Conservation (phyloP, 257 asterid species). For the Ajuga chamaepitys region DNA sequence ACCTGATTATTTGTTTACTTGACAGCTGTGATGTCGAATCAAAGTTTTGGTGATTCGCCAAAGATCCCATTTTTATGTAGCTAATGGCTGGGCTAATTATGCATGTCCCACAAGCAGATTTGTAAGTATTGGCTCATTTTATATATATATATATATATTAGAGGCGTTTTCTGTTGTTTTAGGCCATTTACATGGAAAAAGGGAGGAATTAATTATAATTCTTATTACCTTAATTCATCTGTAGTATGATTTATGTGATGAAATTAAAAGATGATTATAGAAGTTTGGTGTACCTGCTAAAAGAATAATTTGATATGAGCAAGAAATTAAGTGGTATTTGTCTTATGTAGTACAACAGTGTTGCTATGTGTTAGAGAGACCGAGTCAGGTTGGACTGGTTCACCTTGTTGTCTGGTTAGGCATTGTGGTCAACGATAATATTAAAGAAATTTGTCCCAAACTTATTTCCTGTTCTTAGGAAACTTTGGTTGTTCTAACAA, state of each 20-base stretch:
- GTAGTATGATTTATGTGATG: too few relatives aligned
- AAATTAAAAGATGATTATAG: background rate
- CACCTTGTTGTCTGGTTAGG: conserved; percentile 29
- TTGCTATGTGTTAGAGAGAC: conserved; percentile 16
- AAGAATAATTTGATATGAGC: background rate
- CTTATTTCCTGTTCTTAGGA: background rate
- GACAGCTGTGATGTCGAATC: background rate
- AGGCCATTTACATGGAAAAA: background rate
- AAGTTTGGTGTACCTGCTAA: background rate
- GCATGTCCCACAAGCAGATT: background rate
- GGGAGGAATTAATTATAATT: background rate
- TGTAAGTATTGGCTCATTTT: background rate
- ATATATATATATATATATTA: background rate
- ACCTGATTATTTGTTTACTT: background rate
- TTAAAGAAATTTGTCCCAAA: background rate
- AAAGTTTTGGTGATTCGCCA: background rate
- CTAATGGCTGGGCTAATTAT: background rate
- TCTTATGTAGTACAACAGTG: conserved; percentile 1
- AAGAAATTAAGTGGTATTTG: conserved; percentile 2
- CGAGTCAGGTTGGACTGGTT: conserved; percentile 26
- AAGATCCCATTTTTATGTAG: background rate
- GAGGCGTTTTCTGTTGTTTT: background rate
- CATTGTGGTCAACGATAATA: conserved; percentile 25
- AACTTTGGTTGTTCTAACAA: conserved; percentile 10
- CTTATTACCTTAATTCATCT: too few relatives aligned